Base-by-base conservation (phyloP, 2,329 filamentous ascomycete genomes). In the Beauveria varroae region DNA sequence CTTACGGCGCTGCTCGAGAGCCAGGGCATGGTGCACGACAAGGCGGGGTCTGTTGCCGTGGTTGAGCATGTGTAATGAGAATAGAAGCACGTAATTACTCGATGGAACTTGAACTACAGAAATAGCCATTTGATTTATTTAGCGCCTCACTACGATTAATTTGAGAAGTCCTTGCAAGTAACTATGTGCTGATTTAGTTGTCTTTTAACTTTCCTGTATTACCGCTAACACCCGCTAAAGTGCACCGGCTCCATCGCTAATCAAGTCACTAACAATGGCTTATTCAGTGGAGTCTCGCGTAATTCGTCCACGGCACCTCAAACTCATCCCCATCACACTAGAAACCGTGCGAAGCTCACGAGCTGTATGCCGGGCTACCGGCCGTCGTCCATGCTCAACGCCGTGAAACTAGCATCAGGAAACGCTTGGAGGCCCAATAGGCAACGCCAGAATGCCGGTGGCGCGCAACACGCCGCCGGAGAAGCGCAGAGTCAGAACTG, bases 401-500 rank as follows among this genome's bases (percentile, higher is more conserved):
- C 34, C 34, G 34, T 37, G 4, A 5, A 37, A 5, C 16, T 37
- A 37, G 34, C 12, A 37, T 37, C 5, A 16, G 34, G 5, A 37
- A 6, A 37, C 34, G 14, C 5, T 3, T 3, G 12, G 34, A 37
- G 34, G 14, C 34, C 14, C 14, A 3, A 37, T 16, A 37, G 34
- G 12, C 34, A 16, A 41, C 30, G 37, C 30, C 9, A 51, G 7
- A 5, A 66, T 66, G 65, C 65, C 65, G 4, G 63, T 65, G 24
- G 18, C 61, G 43, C 62, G 65, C 26, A 57, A 59, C 40, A 64
- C 60, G 41, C 65, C 65, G 18, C 63, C 64, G 34, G 56, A 63
- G 41, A 66, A 65, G 49, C 63, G 65, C 46, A 63, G 65, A 28
- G 65, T 67, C 20, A 64, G 63, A n/a, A 67, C 65, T 24, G 65